Base-by-base conservation (phyloP, 257 asterid species). In the Fraxinus cuspidata region DNA sequence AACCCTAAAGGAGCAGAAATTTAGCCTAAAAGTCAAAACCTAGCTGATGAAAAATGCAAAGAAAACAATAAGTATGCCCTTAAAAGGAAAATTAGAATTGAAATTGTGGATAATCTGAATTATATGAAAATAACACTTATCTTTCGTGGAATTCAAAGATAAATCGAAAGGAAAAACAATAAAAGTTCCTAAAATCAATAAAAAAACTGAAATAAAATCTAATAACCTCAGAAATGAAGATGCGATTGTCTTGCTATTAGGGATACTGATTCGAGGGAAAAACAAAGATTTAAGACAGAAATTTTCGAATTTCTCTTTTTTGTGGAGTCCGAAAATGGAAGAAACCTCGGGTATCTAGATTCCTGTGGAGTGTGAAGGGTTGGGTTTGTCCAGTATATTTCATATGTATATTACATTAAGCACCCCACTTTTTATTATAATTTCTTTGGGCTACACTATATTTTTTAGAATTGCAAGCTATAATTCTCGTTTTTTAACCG, bases 1-100 rank as follows among this genome's bases (percentile, higher is more conserved):
- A 89, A 81, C 89, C 91, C 89, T 18, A 74, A 76, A 80, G 27
- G 34, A 32, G 74, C 74, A 74, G 71, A 69, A 42, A 71, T 3
- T 21, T 72, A 74, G 27, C 81, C 81, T 60, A 77, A 64, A 42
- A 37, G 68, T 29, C 71, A 77, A 78, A 84, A 75, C 83, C 84
- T 76, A 78, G 74, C 60, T 74, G 68, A 34, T 8, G 27, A 44
- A 73, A 78, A 70, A 9, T 64, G n/a, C 64, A 28, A 32, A 68
- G 35, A 28, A 56, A 65, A 37, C 10, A 37, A 73, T 68, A 74
- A 7, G n/a, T 7, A 65, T n/a, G 32, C 18, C 19, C 32, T 53
- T 11, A 25, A 68, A 38, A 38, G 0, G 13, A 75, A n/a, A 11
- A 11, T 34, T 27, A 15, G 38, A 56, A 72, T 21, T 11, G 25